phyloP scores from a whole-genome alignment of 73 alveolate genomes.

The Tetrahymena borealis region DNA sequence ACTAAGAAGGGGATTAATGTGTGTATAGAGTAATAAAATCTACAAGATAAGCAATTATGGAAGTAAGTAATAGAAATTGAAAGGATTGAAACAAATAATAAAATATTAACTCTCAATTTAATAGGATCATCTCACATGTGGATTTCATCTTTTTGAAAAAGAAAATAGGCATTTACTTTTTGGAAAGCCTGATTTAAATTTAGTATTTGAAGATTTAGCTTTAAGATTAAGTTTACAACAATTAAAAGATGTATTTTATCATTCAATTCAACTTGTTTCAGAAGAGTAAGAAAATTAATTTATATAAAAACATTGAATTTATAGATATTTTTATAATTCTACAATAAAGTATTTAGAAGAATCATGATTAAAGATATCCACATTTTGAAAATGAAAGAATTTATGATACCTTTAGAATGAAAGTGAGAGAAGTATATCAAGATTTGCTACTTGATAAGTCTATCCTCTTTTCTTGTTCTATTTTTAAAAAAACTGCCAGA shows the following conservation, averaged over 20 bases:
- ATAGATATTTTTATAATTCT: not conserved
- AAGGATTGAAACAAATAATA: not conserved
- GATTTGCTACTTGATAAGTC: not conserved
- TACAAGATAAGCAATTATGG: slow-evolving; percentile 1
- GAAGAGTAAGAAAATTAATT: not conserved
- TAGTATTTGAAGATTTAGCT: not conserved
- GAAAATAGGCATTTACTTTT: not conserved
- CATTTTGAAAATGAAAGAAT: not conserved
- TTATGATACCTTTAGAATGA: not conserved
- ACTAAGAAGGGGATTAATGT: not conserved
- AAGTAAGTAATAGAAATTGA: not conserved
- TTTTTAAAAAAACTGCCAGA: not conserved
- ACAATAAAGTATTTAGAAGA: not conserved
- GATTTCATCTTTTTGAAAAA: not conserved
- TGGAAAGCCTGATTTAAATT: not conserved
- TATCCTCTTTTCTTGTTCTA: not conserved
- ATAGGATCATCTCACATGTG: not conserved
- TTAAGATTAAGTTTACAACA: not conserved
- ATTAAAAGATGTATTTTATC: not conserved
- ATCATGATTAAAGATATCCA: not conserved
- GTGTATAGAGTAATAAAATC: not conserved
- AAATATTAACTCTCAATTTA: not conserved
- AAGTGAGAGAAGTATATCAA: not conserved
- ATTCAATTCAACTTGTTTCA: not conserved
- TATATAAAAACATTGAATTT: not conserved